phyloP scores from a whole-genome alignment of 2,329 filamentous ascomycete species.

The Cladobotryum protrusum region DNA sequence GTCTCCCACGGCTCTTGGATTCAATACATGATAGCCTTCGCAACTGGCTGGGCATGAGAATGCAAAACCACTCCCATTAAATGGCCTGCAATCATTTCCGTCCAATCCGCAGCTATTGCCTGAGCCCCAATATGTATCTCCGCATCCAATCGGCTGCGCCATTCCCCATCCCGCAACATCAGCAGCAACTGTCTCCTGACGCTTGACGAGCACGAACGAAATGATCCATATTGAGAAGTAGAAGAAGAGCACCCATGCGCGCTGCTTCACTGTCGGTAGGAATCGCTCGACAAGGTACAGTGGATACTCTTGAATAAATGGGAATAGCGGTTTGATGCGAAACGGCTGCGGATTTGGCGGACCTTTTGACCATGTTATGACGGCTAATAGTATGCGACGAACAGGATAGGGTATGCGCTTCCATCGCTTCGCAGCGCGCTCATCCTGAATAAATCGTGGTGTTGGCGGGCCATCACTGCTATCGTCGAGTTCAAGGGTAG shows the following conservation, averaged over 20 bases:
- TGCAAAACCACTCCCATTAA: conserved; percentile 61
- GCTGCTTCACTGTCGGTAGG: conserved; percentile 53
- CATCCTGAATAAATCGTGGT: conserved; percentile 56
- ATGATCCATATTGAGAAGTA: conserved; percentile 64
- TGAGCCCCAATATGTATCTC: conserved; percentile 61
- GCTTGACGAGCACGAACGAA: conserved; percentile 62
- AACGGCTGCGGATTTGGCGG: conserved; percentile 45
- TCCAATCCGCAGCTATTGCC: conserved; percentile 70
- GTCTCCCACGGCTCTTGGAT: conserved; percentile 69
- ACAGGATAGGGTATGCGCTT: conserved; percentile 55
- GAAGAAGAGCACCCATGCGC: conserved; percentile 50
- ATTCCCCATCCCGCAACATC: conserved; percentile 63
- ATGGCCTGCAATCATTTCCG: conserved; percentile 69
- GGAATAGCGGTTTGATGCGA: conserved; percentile 55
- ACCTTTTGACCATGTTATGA: conserved; percentile 47
- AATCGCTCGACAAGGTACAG: conserved; percentile 56
- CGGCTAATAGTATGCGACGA: conserved; percentile 38
- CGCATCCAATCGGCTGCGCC: conserved; percentile 61
- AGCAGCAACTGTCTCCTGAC: conserved; percentile 51
- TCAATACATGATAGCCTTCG: conserved; percentile 56
- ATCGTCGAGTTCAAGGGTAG: conserved; percentile 40
- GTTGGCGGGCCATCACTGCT: conserved; percentile 35
- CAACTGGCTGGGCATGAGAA: conserved; percentile 74
- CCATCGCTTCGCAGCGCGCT: conserved; percentile 40
- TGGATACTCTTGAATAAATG: conserved; percentile 60